A percentile compares a stretch with the other conserved stretches of the same genome.
Evolutionary conservation across 768 basidiomycete genomes (phyloP).

Genomic region (Boletus vinaceobasis): DNA sequence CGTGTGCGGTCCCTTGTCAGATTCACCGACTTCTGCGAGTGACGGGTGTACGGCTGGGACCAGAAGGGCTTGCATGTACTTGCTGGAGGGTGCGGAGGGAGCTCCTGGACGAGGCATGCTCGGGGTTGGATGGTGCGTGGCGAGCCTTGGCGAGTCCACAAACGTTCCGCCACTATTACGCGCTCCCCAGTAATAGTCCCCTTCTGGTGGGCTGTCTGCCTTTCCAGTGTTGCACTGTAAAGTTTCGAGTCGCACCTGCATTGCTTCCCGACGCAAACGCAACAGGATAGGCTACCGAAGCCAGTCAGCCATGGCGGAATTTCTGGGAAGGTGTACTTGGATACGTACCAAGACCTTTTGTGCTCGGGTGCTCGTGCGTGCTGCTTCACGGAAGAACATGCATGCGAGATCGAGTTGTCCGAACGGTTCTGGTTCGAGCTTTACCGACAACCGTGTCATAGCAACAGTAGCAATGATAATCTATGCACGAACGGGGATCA

Average conservation of each 20-base stretch:
- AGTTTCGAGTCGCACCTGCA: conserved; percentile 25
- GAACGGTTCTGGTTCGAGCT: conserved; percentile 45
- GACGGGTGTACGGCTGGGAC: not conserved
- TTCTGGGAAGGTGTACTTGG: not conserved
- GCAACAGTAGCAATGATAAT: conserved; percentile 55
- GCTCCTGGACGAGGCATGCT: not conserved
- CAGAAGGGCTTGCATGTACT: not conserved
- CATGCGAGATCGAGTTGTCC: conserved; percentile 47
- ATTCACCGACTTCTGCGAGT: not conserved
- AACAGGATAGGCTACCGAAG: conserved; percentile 42
- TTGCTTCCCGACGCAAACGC: conserved; percentile 43
- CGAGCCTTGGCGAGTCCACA: conserved; percentile 6
- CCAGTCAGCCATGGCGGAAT: not conserved
- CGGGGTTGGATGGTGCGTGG: not conserved
- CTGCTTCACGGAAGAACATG: conserved; percentile 18
- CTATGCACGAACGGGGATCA: conserved; percentile 26
- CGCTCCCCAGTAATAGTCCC: conserved; percentile 30
- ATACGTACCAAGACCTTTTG: conserved; percentile 42
- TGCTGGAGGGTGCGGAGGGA: not conserved
- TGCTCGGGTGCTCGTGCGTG: conserved; percentile 42
- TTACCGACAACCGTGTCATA: conserved; percentile 40
- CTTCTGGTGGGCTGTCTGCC: not conserved
- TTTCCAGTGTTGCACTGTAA: conserved; percentile 10
- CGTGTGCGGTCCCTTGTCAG: not conserved
- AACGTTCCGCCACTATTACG: conserved; percentile 35